Percentiles rank a stretch among this genome's conserved stretches.
These are phyloP conservation scores for Suillus placidus DNA, from an alignment of 768 basidiomycete species.

Conservation along the genomic window DNA sequence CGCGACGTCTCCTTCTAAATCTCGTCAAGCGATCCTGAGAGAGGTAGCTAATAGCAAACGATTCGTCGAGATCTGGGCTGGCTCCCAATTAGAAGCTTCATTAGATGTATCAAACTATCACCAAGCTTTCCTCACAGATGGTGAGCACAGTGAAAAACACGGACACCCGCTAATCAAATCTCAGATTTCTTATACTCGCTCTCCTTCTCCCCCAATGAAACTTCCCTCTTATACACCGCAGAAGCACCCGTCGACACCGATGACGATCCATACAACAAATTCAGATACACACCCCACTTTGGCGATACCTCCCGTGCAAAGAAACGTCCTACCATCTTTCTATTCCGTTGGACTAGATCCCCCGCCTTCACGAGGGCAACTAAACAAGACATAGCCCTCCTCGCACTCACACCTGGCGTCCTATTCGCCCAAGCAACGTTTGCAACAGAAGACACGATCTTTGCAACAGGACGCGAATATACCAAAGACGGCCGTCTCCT, in stretches of 20 bases:
- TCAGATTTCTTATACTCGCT: slow-evolving; percentile 45
- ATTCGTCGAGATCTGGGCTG: slow-evolving; percentile 63
- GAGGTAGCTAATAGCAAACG: slow-evolving; percentile 43
- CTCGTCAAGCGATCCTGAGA: slow-evolving; percentile 49
- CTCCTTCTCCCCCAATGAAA: slow-evolving; percentile 55
- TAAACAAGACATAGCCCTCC: slow-evolving; percentile 11
- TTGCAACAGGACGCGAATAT: slow-evolving; percentile 64
- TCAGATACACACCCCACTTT: slow-evolving; percentile 58
- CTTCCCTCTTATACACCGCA: slow-evolving; percentile 59
- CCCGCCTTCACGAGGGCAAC: not conserved
- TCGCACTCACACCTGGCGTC: slow-evolving; percentile 25
- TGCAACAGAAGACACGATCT: slow-evolving; percentile 44
- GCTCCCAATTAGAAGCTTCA: slow-evolving; percentile 44
- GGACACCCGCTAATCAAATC: not conserved
- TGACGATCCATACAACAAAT: slow-evolving; percentile 41
- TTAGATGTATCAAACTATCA: slow-evolving; percentile 62
- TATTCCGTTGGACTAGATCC: slow-evolving; percentile 47
- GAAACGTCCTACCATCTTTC: slow-evolving; percentile 53
- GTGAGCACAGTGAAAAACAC: slow-evolving; percentile 32
- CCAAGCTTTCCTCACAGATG: slow-evolving; percentile 64
- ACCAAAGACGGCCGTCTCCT: slow-evolving; percentile 59
- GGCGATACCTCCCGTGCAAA: slow-evolving; percentile 62
- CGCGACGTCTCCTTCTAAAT: slow-evolving; percentile 44
- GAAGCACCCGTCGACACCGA: slow-evolving; percentile 45
- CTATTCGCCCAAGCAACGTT: slow-evolving; percentile 63